Base-by-base conservation (phyloP, 2,329 filamentous ascomycete genomes). In the Hypoxylon sp. region DNA sequence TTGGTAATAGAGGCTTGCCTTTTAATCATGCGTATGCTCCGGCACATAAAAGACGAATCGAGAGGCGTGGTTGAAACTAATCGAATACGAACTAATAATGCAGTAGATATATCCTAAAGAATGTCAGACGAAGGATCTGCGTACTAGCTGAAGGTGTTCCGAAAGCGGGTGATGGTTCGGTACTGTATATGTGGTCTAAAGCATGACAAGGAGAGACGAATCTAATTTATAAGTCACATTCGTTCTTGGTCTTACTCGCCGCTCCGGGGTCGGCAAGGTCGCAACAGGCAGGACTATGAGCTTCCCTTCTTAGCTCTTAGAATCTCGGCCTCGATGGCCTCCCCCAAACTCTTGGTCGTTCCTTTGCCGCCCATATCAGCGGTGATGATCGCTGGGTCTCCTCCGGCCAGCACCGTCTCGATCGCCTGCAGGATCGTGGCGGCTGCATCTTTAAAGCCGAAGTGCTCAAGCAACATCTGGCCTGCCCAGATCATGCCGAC, bases 381-480 rank as follows among this genome's bases (percentile, higher is more conserved):
- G 2, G 88, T 90, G 65, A 85, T 79, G 32, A 88, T 74, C 0
- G 82, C 83, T 22, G 79, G 72, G 16, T 84, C 84, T 8, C 84
- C 86, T 12, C 69, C 60, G 1, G 61, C 74, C 12, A 78, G 64
- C 11, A 76, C 75, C 6, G 61, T 68, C 63, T 76, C 74, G 20
- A 77, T 71, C 1, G 75, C 72, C 28, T 36, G 62, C 2, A 77
- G 63, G 9, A 77, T 62, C 44, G 78, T 77, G 60, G 85, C 82
- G 0, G 87, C 85, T 0, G 87, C 87, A 2, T 83, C 79, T 32
- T 84, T 81, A 61, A 88, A 79, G 0, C 88, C 88, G n/a, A 91
- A 75, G 83, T 88, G 89, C 40, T 83, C 78, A 11, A 90, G 80
- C 85, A 92, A 87, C 59, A 66, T 69, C 36, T 65, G 64, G n/a